Evolutionary conservation across 2,329 filamentous ascomycete genomes (phyloP).

Genomic region (Chlorencoelia australis): DNA sequence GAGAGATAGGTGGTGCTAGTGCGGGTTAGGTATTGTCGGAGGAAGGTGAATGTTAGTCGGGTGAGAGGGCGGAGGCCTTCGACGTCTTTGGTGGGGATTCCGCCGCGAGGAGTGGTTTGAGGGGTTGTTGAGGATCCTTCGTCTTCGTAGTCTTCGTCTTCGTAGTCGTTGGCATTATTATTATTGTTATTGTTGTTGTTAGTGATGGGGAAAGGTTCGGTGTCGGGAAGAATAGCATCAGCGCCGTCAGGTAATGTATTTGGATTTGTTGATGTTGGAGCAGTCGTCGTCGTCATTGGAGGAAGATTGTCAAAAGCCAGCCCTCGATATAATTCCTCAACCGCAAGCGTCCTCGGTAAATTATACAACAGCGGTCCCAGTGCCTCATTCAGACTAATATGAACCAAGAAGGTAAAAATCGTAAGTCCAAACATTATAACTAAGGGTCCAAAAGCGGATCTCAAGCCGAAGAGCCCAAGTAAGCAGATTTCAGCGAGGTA

Average conservation of each 20-base stretch:
- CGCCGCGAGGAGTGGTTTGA: neutral
- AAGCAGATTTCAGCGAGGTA: conserved; percentile 54
- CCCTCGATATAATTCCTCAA: conserved; percentile 18
- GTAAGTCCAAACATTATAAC: conserved; percentile 47
- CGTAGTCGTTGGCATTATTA: neutral
- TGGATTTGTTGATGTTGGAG: neutral
- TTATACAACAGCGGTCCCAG: conserved; percentile 23
- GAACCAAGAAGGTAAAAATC: conserved; percentile 44
- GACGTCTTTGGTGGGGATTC: neutral
- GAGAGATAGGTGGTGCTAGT: neutral
- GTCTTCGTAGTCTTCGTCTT: conserved; percentile 2
- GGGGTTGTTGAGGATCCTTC: no score
- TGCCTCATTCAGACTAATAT: conserved; percentile 30
- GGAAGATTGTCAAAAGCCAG: conserved; percentile 7
- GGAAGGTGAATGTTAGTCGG: conserved; percentile 5
- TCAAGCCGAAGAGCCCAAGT: conserved; percentile 52
- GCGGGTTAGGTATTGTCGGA: neutral
- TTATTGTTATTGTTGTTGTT: neutral
- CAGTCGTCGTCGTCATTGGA: conserved; percentile 1
- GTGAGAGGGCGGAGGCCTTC: conserved; percentile 6
- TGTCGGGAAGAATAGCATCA: no score
- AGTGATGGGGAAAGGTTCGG: no score
- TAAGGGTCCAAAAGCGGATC: conserved; percentile 41
- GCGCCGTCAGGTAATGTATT: neutral
- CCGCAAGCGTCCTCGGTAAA: conserved; percentile 23